Base-by-base conservation (phyloP, 192 early-diverging fungal species). In the Backusella circina region DNA sequence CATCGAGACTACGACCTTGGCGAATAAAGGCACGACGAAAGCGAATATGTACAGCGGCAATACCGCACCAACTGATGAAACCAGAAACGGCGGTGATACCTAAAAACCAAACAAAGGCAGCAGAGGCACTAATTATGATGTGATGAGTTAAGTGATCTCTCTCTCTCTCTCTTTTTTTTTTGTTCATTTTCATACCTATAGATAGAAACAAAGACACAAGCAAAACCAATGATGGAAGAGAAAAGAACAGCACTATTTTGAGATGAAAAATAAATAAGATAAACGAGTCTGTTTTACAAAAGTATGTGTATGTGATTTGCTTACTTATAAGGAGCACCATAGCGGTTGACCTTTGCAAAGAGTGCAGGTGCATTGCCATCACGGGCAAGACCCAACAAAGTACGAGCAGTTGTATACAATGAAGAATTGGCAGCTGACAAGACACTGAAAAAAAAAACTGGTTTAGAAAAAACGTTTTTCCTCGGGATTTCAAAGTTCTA, bases 21-120 rank as follows among this genome's bases (percentile, higher is more conserved):
- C 81, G 84, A 32, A 89, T 73, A 64, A 88, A 91, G 8, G 95
- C 93, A 31, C 84, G 85, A 39, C 93, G 91, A 88, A 95, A 96
- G 30, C 95, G 90, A 75, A 91, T 82, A 71, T 95, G 94, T 37
- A 87, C 88, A 57, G 92, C 57, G 30, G 87, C 86, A 76, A 95
- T 95, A 65, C 92, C 92, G 28, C 91, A 35, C 95, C 95, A 95
- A 73, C 90, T 91, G n/a, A 91, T 80, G 74, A 96, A 92, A 16
- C 93, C 92, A 0, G 90, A 83, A n/a, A 95, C 87, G 0, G 93
- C 91, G 23, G 91, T 84, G 15, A 90, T 77, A 38, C 83, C 85
- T 67, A 91, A 75, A 32, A 90, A 75, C 79, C 87, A 91, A n/a
- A 77, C 74, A 71, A 93, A 96, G 44, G 85, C 68, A 30, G 38